phyloP scores from a whole-genome alignment of 2,329 filamentous ascomycete genomes.

The Rhynchosporium graminicola region DNA sequence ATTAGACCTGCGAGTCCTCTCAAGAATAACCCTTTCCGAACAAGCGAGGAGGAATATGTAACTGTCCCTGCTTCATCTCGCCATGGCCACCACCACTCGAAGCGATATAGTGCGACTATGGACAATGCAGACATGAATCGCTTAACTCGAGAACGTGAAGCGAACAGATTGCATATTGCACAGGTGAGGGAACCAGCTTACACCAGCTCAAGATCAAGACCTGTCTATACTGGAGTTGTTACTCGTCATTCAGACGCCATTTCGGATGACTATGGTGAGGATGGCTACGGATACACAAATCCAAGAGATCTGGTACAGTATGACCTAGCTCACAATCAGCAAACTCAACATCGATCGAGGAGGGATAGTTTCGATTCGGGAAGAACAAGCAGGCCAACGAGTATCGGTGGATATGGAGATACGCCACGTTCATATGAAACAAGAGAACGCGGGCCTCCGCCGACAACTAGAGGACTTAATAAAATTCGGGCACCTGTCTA shows the following conservation, averaged over 20 bases:
- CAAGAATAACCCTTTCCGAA: slow-evolving; percentile 51
- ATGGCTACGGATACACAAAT: slow-evolving; percentile 65
- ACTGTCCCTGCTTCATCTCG: slow-evolving; percentile 60
- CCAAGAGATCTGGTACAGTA: slow-evolving; percentile 62
- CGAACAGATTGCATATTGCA: slow-evolving; percentile 27
- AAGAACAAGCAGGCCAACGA: slow-evolving; percentile 40
- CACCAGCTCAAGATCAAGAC: slow-evolving; percentile 28
- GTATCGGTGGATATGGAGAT: slow-evolving; percentile 37
- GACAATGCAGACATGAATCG: slow-evolving; percentile 50
- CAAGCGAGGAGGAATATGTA: slow-evolving; percentile 56
- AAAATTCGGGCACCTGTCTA: slow-evolving; percentile 56
- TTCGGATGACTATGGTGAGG: slow-evolving; percentile 55
- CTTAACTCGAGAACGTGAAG: slow-evolving; percentile 30
- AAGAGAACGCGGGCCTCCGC: slow-evolving; percentile 57
- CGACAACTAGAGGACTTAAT: slow-evolving; percentile 70
- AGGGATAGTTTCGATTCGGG: slow-evolving; percentile 56
- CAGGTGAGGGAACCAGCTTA: slow-evolving; percentile 33
- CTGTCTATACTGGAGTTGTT: slow-evolving; percentile 27
- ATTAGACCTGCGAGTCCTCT: slow-evolving; percentile 51
- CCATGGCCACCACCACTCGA: slow-evolving; percentile 43
- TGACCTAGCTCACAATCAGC: slow-evolving; percentile 55
- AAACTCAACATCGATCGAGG: slow-evolving; percentile 45
- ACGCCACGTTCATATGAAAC: slow-evolving; percentile 43
- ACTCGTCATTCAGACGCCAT: slow-evolving; percentile 46
- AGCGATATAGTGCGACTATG: slow-evolving; percentile 50